Conservation (phyloP, 2,329 filamentous ascomycete genomes). For the Rugonectria rugulosa region DNA sequence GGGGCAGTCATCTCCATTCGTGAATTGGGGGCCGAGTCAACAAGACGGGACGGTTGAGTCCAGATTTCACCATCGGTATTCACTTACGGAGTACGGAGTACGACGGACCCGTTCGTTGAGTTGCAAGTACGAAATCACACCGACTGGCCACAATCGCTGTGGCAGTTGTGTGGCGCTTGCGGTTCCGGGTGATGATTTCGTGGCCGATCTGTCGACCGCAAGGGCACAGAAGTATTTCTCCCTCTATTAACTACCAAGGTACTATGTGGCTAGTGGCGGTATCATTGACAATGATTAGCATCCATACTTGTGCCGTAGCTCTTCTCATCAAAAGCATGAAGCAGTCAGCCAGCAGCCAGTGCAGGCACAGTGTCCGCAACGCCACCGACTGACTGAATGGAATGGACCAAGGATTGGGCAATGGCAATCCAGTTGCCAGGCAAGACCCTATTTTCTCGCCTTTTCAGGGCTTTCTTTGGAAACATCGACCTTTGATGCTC, state of each 20-base stretch:
- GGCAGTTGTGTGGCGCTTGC: conserved; percentile 2
- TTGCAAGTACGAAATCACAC: too few relatives aligned
- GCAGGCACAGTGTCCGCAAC: conserved; percentile 2
- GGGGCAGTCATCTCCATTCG: conserved; percentile 5
- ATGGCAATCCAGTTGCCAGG: background rate
- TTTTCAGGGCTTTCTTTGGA: conserved; percentile 14
- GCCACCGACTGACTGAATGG: conserved; percentile 5
- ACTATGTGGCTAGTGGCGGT: too few relatives aligned
- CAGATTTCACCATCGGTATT: background rate
- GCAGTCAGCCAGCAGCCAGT: background rate
- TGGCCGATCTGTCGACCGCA: background rate
- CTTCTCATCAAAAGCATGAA: too few relatives aligned
- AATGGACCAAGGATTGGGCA: conserved; percentile 1
- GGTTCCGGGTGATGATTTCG: too few relatives aligned
- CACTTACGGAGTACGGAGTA: too few relatives aligned
- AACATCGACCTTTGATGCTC: conserved; percentile 2
- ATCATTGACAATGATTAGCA: too few relatives aligned
- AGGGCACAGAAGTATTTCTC: background rate
- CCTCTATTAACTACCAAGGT: too few relatives aligned
- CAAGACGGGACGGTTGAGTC: background rate
- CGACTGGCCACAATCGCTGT: background rate
- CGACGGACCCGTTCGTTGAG: too few relatives aligned
- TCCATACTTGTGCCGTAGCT: too few relatives aligned
- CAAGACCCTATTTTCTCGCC: conserved; percentile 1
- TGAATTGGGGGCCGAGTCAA: conserved; percentile 16